Base-by-base conservation (phyloP, 352 stramenopile genomes). In the Globisporangium rhizosaccharum region DNA sequence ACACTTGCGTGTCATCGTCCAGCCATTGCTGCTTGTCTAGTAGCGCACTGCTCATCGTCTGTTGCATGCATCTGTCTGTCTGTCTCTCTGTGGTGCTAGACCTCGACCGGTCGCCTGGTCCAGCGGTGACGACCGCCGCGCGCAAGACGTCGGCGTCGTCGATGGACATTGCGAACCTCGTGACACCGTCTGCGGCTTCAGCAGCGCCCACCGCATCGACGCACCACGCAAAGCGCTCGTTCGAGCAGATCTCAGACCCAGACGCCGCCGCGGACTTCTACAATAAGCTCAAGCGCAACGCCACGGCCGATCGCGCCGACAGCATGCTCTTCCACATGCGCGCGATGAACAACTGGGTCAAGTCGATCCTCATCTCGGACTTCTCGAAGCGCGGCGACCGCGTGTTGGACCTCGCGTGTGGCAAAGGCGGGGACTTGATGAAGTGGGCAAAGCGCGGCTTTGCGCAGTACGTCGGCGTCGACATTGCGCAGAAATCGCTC, bases 321-420 rank as follows among this genome's bases (percentile, higher is more conserved):
- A 96, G 90, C 61, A 76, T 93, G 56, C 82, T 99, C 18, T 99
- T 98, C 71, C 97, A 99, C 75, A 97, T 99, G 87, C 84, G 96
- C 39, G 82, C 90, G 26, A 95, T 99, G 65, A 99, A 99, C 79
- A 98, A 98, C 71, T 99, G 96, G 96, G 92, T 99, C 37, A 99
- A 99, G 71, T 94, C 92, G 18, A 96, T 96, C 17, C 82, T 98
- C 65, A 98, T 98, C 65, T 87, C 88, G 61, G 92, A 98, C 61
- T 89, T 75, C 58, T 86, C 82, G 12, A 72, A 81, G 57, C 82
- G 72, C 14, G 81, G 89, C 47, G 76, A 99, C 28, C 72, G 85
- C 26, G 89, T 99, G 30, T 71, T 99, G 54, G 97, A 99, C 69
- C 85, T 99, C 30, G 97, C 96, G 6, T 99, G 97, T 68, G 97